phyloP scores from a whole-genome alignment of 1,284 basidiomycete species.

The Mrakiaceae sp. region DNA sequence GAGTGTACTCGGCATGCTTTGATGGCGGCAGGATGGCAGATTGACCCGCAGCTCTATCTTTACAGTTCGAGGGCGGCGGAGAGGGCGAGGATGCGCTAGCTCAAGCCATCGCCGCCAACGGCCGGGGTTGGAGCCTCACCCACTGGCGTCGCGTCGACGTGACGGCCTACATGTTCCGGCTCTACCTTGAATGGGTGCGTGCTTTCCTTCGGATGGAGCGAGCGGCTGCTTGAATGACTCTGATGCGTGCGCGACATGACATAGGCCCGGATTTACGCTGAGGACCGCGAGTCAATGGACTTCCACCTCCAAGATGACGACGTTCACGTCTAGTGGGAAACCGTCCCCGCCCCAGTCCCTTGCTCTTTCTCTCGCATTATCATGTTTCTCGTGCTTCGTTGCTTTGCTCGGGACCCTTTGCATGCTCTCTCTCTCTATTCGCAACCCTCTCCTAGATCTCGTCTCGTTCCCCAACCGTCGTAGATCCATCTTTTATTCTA shows the following conservation, averaged over 20 bases:
- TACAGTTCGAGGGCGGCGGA: conserved; percentile 8
- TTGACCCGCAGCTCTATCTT: background rate
- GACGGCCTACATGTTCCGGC: conserved; percentile 16
- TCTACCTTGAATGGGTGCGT: conserved; percentile 11
- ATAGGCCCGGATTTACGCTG: background rate
- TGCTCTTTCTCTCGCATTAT: no score
- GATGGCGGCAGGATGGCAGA: background rate
- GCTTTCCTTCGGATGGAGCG: background rate
- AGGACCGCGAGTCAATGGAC: background rate
- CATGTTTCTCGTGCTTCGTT: no score
- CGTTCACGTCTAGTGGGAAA: background rate
- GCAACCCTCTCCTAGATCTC: no score
- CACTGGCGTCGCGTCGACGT: conserved; percentile 15
- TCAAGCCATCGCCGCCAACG: conserved; percentile 8
- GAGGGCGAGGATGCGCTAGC: conserved; percentile 12
- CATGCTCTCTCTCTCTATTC: no score
- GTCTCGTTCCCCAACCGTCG: background rate
- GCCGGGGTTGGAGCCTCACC: conserved; percentile 6
- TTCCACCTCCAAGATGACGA: background rate
- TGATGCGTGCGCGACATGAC: background rate
- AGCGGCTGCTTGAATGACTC: background rate
- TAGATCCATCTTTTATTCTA: background rate
- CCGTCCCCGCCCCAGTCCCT: no score
- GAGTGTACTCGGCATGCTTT: background rate
- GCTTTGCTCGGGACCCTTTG: no score